phyloP scores from a whole-genome alignment of 495 filamentous ascomycete species.

The Trichoderma virens region DNA sequence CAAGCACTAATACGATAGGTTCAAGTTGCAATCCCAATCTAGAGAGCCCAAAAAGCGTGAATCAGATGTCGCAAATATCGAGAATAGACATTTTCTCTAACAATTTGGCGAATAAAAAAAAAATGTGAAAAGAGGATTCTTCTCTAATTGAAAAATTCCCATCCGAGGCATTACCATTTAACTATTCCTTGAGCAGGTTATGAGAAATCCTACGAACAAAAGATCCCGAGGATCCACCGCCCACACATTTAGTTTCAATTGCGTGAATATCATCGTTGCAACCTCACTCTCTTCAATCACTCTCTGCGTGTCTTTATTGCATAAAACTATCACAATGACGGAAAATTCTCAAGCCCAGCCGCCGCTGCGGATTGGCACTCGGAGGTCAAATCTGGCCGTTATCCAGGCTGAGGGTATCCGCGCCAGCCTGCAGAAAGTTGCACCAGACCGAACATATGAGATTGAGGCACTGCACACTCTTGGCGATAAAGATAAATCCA shows the following conservation, averaged over 20 bases:
- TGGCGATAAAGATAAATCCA: background rate
- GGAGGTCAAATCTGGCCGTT: slow-evolving; percentile 1
- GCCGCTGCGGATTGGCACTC: background rate
- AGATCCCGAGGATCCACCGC: background rate
- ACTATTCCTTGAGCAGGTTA: too few species aligned
- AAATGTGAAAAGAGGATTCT: too few species aligned
- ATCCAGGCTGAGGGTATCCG: background rate
- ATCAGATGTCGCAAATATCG: too few species aligned
- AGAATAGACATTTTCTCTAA: too few species aligned
- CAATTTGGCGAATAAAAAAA: too few species aligned
- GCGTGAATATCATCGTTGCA: background rate
- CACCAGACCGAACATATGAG: background rate
- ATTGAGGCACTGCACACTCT: background rate
- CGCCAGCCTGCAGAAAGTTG: background rate
- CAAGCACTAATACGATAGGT: too few species aligned
- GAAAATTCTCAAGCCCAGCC: background rate
- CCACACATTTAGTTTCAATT: background rate
- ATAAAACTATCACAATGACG: background rate
- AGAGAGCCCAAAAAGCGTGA: too few species aligned
- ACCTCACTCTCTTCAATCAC: background rate
- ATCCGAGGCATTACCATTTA: too few species aligned
- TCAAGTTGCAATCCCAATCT: too few species aligned
- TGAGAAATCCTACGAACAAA: background rate
- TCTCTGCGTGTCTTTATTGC: too few species aligned
- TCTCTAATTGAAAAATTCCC: too few species aligned